Evolutionary conservation across 148 eudicot species (phyloP).

Genomic region (Silene latifolia): DNA sequence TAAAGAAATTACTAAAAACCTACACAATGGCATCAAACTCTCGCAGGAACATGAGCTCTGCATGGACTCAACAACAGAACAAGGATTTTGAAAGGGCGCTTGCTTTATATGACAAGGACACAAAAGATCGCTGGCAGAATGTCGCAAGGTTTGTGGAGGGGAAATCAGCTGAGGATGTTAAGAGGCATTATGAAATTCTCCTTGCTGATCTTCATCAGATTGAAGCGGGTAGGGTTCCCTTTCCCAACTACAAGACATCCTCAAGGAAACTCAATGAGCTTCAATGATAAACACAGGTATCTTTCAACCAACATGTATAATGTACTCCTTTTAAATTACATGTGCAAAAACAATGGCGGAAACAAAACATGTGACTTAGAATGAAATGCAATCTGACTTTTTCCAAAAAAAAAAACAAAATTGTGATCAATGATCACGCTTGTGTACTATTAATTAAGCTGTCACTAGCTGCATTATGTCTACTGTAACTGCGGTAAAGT

Average conservation of each 20-base stretch:
- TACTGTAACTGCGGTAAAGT: background rate
- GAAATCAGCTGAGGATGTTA: slow-evolving; percentile 40
- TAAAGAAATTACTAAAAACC: slow-evolving; percentile 17
- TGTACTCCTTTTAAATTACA: background rate
- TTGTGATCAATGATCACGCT: background rate
- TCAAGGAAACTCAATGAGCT: slow-evolving; percentile 19
- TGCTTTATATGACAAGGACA: slow-evolving; percentile 32
- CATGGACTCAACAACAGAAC: slow-evolving; percentile 45
- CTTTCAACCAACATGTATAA: slow-evolving; percentile 3
- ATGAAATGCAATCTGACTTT: too few species aligned
- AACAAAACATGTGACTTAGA: slow-evolving; percentile 11
- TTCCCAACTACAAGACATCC: slow-evolving; percentile 33
- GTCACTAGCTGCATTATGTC: slow-evolving; percentile 1
- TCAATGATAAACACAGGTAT: slow-evolving; percentile 33
- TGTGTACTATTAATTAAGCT: slow-evolving; percentile 9
- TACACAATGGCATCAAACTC: slow-evolving; percentile 31
- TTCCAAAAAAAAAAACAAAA: slow-evolving; percentile 2
- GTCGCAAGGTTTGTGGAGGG: slow-evolving; percentile 37
- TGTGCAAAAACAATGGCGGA: background rate
- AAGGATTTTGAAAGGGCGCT: slow-evolving; percentile 44
- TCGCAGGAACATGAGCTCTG: slow-evolving; percentile 14
- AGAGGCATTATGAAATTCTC: slow-evolving; percentile 42
- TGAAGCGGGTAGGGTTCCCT: slow-evolving; percentile 35
- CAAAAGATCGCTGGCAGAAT: slow-evolving; percentile 44
- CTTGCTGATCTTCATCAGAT: slow-evolving; percentile 34